phyloP scores from a whole-genome alignment of 805 yeast species.

The Candida sonorensis region DNA sequence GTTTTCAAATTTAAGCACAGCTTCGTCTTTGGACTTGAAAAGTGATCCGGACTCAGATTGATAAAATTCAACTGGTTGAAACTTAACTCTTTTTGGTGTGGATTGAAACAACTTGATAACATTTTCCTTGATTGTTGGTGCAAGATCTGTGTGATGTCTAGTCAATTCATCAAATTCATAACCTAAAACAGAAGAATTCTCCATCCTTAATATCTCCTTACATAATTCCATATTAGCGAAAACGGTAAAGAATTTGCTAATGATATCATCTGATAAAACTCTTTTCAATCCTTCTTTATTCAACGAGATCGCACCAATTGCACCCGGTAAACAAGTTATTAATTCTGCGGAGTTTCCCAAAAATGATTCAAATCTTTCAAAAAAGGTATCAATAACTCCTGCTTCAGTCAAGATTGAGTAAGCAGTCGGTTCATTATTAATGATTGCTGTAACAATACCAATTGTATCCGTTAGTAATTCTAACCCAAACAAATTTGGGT shows the following conservation, averaged over 20 bases:
- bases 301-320: constrained; percentile 76
- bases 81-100: constrained; percentile 33
- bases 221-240: constrained; percentile 46
- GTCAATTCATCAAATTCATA: constrained; percentile 70
- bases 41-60: constrained; percentile 33
- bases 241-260: constrained; percentile 38
- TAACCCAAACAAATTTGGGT: constrained; percentile 62
- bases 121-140: constrained; percentile 48
- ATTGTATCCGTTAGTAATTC: constrained; percentile 53
- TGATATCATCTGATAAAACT: constrained; percentile 37
- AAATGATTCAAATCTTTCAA: constrained; percentile 49
- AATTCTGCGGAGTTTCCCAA: constrained; percentile 53
- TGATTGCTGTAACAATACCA: constrained; percentile 59
- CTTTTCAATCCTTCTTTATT: constrained; percentile 63
- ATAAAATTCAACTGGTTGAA: constrained; percentile 39
- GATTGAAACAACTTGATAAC: constrained; percentile 37
- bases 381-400: constrained; percentile 56
- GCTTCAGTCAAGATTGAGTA: constrained; percentile 76
- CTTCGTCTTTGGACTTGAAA: constrained; percentile 35
- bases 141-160: constrained; percentile 74
- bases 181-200: constrained; percentile 52
- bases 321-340: constrained; percentile 58
- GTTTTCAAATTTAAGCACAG: constrained; percentile 34
- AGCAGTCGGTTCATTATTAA: constrained; percentile 89
- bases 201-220: constrained; percentile 46